Base-by-base conservation (phyloP, 2,329 filamentous ascomycete species). In the Aphanoascus verrucosus region DNA sequence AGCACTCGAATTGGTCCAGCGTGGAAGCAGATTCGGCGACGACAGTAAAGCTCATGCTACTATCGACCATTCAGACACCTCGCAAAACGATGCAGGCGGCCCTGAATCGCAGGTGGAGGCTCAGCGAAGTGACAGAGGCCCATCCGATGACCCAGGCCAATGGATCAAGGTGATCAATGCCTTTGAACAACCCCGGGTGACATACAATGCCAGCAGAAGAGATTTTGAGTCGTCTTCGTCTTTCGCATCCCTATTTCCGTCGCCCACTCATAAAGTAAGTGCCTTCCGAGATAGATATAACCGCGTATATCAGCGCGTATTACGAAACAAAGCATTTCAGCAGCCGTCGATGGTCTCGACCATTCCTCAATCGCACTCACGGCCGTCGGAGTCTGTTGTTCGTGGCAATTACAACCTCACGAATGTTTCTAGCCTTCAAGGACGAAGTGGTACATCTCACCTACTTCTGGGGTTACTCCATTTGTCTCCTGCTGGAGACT, bases 321-420 rank as follows among this genome's bases (percentile, higher is more conserved):
- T 97, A 40, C 84, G 93, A 47, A 96, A 96, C 65, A 89, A 96
- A 68, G 84, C 87, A 17, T 98, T 98, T 62, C 90, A 96, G 67
- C 14, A 47, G 23, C 4, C 51, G 20, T 41, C 51, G 2, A 32
- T 23, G 20, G 82, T 82, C 17, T 88, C 89, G 1, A 77, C 85
- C 17, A 77, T 78, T 1, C 77, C 78, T 12, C 77, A 72, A 49
- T 69, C 71, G n/a, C 72, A 75, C 19, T 74, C 77, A 1, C 69
- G 83, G 1, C 77, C 84, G 3, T 72, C 74, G 11, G 59, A 75
- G 57, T 55, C 78, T 58, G 73, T 72, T 14, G 45, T 70, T 12
- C 46, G 49, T 17, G 80, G 82, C 63, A 81, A 80, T 32, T 88
- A 95, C 71, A 94, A 87, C 62, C 83, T 98, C 59, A 97, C 93